Evolutionary conservation across 768 basidiomycete genomes (phyloP), one percentile per base, ranked within the genome.

Genomic region (Rhodotorula toruloides): DNA sequence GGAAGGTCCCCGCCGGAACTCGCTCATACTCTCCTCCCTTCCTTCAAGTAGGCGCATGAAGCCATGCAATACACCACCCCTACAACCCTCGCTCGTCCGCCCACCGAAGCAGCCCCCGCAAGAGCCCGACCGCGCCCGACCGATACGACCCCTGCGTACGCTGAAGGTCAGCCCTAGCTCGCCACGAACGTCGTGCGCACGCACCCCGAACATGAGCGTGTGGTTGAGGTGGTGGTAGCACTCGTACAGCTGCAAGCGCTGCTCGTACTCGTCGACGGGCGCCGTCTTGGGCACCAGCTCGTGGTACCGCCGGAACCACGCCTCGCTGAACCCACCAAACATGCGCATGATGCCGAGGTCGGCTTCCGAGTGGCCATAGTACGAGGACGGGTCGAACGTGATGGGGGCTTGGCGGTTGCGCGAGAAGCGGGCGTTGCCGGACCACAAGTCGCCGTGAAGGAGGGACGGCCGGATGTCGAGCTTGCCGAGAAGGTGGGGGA

Each of bases 381-480:
- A 77, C 37, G 67, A 64, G 13, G 73, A 66, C 0, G 76, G 75
- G 59, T 78, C 77, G 54, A 64, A 78, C 27, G 76, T 76, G 32
- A 78, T 73, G 12, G 75, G 72, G 1, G 31, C 17, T 2, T 48
- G 14, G 14, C 70, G 72, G 21, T 63, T 54, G 16, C 46, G 40
- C 36, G 76, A 76, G 46, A 58, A 72, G 7, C 75, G 74, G 27
- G 70, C 75, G 58, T 78, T 78, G 19, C 77, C 77, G 2, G 76
- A 77, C 63, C 77, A 78, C 11, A 77, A 69, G 54, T 78, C 77
- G 37, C 77, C 77, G 49, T 78, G 77, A 3, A 75, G 64, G 42
- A 78, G 74, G n/a, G 76, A 74, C 4, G 76, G 76, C 61, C 71
- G 56, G 29, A 65, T 25, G 31, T 65, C 64, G 9, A 65, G 46